phyloP scores from a whole-genome alignment of 2,329 filamentous ascomycete genomes.

The Fusarium beomiforme region DNA sequence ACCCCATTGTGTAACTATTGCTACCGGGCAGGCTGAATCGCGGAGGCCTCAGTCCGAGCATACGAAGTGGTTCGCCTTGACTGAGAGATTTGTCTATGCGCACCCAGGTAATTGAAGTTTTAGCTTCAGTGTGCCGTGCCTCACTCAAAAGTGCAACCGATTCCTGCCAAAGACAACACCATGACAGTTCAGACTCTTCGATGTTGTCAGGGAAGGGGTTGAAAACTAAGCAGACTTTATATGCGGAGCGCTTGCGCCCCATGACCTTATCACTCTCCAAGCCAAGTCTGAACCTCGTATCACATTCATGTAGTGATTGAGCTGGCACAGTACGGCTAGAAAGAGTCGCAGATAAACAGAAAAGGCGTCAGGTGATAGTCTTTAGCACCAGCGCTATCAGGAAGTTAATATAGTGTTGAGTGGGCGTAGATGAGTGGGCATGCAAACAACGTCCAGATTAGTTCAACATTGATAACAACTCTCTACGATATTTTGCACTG shows the following conservation, averaged over 20 bases:
- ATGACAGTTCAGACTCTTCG: not conserved
- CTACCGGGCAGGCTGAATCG: not conserved
- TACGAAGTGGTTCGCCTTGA: not conserved
- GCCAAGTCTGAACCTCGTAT: not conserved
- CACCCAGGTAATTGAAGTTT: not conserved
- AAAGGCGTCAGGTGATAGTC: slow-evolving; percentile 24
- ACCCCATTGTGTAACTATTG: not conserved
- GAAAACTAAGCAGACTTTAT: slow-evolving; percentile 10
- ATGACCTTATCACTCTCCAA: not conserved
- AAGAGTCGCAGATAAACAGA: not conserved
- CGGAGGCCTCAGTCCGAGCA: not conserved
- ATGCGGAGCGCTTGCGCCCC: not conserved
- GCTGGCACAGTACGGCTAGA: not conserved
- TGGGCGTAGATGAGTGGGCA: not conserved
- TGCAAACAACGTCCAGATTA: not conserved
- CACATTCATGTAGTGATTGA: not conserved
- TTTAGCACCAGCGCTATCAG: not conserved
- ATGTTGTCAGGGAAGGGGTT: slow-evolving; percentile 12
- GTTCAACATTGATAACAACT: not conserved
- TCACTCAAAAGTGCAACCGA: not conserved
- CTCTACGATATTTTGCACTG: not conserved
- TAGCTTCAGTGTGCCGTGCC: not conserved
- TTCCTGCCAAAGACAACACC: not conserved
- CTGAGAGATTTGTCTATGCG: not conserved
- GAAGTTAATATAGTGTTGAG: not conserved